Evolutionary conservation across 257 asterid species (phyloP).

Genomic region (Ilex aquifolium): DNA sequence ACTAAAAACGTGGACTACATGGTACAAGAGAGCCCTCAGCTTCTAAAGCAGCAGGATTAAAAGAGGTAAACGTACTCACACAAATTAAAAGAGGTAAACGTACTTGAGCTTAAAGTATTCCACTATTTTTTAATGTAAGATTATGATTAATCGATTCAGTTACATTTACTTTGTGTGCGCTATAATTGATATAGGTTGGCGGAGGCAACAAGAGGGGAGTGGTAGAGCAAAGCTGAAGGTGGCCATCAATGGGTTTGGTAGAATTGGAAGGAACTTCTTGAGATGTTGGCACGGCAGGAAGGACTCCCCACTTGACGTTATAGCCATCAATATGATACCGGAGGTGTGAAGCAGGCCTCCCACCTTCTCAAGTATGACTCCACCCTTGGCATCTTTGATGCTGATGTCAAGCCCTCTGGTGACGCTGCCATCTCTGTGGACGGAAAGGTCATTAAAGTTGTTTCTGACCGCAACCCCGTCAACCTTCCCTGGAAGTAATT

Average conservation of each 20-base stretch:
- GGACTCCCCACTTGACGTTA: constrained; percentile 81
- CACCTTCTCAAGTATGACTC: constrained; percentile 98
- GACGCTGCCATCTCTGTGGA: constrained; percentile 63
- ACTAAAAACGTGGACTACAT: too few species aligned
- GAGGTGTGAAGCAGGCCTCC: constrained; percentile 96
- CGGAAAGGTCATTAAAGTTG: constrained; percentile 66
- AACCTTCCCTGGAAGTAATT: constrained; percentile 59
- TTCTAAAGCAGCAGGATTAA: too few species aligned
- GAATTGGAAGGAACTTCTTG: constrained; percentile 94
- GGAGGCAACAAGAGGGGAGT: constrained; percentile 68
- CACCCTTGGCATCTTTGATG: constrained; percentile 87
- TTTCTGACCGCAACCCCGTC: constrained; percentile 53
- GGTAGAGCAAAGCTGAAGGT: constrained; percentile 84
- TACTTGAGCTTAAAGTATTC: too few species aligned
- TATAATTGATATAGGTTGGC: constrained; percentile 58
- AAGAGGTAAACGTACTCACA: too few species aligned
- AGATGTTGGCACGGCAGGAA: constrained; percentile 94
- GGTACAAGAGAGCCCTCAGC: too few species aligned
- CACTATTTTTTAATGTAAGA: too few species aligned
- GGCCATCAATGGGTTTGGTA: constrained; percentile 86
- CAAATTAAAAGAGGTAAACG: too few species aligned
- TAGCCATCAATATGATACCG: constrained; percentile 89
- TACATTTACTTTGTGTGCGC: too few species aligned
- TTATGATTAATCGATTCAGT: too few species aligned
- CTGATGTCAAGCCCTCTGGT: constrained; percentile 79